Evolutionary conservation across 352 stramenopile genomes (phyloP).

Genomic region (Phytopythium litorale): DNA sequence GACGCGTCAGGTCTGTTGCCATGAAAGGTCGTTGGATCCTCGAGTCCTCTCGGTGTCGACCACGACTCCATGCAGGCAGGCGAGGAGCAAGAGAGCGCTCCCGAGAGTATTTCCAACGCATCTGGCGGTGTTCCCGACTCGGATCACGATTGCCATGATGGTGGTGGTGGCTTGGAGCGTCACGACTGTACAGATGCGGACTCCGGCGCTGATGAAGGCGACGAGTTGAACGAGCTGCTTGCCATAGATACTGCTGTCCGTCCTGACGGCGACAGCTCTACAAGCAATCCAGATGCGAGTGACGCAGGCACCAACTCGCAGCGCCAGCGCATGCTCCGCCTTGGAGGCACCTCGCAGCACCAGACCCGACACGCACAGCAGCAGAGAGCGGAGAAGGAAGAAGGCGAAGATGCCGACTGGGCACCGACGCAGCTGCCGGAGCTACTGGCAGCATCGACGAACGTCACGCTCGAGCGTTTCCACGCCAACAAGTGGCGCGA

Average conservation of each 20-base stretch:
- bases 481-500: constrained; percentile 64
- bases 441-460: constrained; percentile 15
- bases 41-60: neutral
- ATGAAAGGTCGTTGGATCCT: neutral
- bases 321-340: constrained; percentile 4
- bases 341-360: constrained; percentile 11
- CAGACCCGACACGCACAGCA: constrained; percentile 7
- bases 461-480: constrained; percentile 56
- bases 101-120: neutral
- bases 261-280: neutral
- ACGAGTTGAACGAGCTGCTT: neutral
- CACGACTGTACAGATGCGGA: neutral
- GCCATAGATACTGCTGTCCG: neutral
- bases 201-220: neutral
- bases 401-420: constrained; percentile 16
- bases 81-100: neutral
- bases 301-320: neutral
- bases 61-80: neutral
- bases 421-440: constrained; percentile 13
- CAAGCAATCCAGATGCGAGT: neutral
- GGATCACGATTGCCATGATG: neutral
- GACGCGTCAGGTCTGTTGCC: neutral
- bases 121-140: neutral
- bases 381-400: constrained; percentile 8
- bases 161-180: neutral